phyloP scores from a whole-genome alignment of 2,329 filamentous ascomycete genomes.

The Microdochium bolleyi region DNA sequence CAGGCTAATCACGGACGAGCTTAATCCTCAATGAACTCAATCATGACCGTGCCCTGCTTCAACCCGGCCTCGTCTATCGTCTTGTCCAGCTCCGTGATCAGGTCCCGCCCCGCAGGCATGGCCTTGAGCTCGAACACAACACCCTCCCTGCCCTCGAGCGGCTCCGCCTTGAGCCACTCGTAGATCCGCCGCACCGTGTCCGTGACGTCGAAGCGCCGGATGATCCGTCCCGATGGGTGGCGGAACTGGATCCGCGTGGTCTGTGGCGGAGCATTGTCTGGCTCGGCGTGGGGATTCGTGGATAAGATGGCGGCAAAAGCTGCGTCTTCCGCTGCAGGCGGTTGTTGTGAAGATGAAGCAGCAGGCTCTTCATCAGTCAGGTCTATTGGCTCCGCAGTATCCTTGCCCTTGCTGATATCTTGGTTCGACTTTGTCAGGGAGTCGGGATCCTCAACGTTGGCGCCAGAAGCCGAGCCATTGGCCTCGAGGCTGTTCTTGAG shows the following conservation, averaged over 20 bases:
- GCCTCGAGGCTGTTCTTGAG: conserved; percentile 77
- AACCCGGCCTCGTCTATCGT: conserved; percentile 76
- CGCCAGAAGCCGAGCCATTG: conserved; percentile 28
- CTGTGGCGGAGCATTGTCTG: conserved; percentile 58
- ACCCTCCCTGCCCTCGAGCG: conserved; percentile 71
- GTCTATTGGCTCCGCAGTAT: conserved; percentile 23
- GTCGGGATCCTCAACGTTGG: conserved; percentile 73
- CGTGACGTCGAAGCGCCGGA: conserved; percentile 71
- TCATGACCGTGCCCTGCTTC: conserved; percentile 91
- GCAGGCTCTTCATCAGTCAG: conserved; percentile 11
- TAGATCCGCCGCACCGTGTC: conserved; percentile 80
- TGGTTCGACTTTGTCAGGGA: conserved; percentile 65
- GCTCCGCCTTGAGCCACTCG: conserved; percentile 91
- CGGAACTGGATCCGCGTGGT: conserved; percentile 90
- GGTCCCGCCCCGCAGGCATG: conserved; percentile 69
- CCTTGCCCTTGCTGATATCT: conserved; percentile 39
- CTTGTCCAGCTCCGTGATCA: conserved; percentile 66
- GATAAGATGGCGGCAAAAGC: conserved; percentile 66
- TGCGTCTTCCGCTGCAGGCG: conserved; percentile 21
- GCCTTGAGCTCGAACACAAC: conserved; percentile 80
- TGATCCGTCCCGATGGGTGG: conserved; percentile 74
- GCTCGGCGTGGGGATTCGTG: conserved; percentile 69
- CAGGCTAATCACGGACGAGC: no score
- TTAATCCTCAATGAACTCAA: conserved; percentile 69
- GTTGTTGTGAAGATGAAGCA: conserved; percentile 5